phyloP scores from a whole-genome alignment of 164 flowering plant genomes.

The Brasenia schreberi region DNA sequence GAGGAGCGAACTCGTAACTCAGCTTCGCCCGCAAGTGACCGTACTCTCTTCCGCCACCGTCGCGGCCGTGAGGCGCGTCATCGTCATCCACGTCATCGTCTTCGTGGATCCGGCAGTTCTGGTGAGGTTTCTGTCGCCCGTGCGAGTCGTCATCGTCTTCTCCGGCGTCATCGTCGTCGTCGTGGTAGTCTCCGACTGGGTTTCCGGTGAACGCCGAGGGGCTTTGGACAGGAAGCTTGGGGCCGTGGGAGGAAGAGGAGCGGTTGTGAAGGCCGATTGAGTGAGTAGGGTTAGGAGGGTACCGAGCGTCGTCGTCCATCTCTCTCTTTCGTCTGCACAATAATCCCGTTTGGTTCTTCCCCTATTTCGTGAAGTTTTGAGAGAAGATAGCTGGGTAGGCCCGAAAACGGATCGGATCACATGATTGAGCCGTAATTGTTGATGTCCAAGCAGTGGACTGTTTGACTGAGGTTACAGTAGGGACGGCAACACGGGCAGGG shows the following conservation, averaged over 20 bases:
- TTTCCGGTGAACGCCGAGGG: background rate
- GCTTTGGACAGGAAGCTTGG: background rate
- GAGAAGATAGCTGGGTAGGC: background rate
- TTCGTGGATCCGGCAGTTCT: background rate
- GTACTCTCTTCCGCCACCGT: background rate
- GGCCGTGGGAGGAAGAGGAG: background rate
- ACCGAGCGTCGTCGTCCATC: background rate
- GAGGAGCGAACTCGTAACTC: slow-evolving; percentile 35
- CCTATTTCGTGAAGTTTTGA: no score
- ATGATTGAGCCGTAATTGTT: no score
- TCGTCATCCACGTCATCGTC: background rate
- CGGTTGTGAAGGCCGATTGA: background rate
- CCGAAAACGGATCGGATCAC: no score
- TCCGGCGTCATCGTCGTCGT: background rate
- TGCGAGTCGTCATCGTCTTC: background rate
- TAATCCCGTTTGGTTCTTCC: background rate
- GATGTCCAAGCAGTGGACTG: no score
- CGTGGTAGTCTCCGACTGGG: background rate
- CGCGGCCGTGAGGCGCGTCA: background rate
- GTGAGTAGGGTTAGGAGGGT: background rate
- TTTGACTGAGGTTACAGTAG: no score
- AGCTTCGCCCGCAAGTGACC: slow-evolving; percentile 21
- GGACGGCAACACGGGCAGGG: no score
- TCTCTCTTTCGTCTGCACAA: background rate
- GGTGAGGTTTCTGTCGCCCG: background rate